Conservation (phyloP, 2,329 filamentous ascomycete genomes). For the Podosphaera xanthii region DNA sequence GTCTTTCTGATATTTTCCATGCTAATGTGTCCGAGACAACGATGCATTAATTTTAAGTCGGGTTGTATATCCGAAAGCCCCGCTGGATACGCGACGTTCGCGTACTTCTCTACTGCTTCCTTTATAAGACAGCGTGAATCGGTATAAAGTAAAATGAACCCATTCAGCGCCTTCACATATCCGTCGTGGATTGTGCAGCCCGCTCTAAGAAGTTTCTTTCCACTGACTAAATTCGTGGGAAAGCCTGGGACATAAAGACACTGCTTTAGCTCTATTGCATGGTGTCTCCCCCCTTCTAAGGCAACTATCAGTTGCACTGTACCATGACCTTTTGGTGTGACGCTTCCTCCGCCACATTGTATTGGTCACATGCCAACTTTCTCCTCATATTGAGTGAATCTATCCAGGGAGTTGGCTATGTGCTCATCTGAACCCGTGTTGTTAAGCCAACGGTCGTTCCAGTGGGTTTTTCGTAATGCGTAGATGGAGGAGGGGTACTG, state of each 20-base stretch:
- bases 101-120: not conserved
- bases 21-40: not conserved
- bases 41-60: not conserved
- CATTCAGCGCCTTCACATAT: not conserved
- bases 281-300: not conserved
- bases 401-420: not conserved
- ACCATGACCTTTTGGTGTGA: not conserved
- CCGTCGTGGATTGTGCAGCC: not conserved
- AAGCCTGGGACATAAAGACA: not conserved
- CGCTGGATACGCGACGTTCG: not conserved
- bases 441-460: not conserved
- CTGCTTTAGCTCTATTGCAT: not conserved
- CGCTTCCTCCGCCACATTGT: not conserved
- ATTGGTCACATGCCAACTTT: not conserved
- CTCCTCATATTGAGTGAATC: not conserved
- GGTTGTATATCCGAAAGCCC: not conserved
- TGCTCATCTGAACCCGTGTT: not conserved
- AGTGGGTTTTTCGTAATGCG: not conserved
- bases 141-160: not conserved
- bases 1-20: not conserved
- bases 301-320: not conserved
- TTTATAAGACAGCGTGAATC: not conserved
- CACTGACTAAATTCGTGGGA: not conserved
- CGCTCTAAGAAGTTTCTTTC: not conserved
- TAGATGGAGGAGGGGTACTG: not conserved